Evolutionary conservation across 1,139 yeast species (phyloP), one percentile per base, ranked within the genome.

Genomic region (Kodamaea ohmeri): DNA sequence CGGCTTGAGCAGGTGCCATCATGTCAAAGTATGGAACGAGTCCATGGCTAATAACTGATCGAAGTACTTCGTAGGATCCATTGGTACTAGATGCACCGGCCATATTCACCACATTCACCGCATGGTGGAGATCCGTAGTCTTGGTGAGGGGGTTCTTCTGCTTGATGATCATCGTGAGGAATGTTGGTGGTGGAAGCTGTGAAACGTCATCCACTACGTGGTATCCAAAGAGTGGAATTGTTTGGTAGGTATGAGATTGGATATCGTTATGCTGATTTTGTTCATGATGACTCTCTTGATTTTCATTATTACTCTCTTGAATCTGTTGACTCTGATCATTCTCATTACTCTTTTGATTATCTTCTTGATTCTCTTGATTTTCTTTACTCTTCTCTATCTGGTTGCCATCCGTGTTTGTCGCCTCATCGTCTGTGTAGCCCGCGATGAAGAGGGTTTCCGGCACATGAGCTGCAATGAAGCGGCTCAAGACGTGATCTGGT

Each of bases 41-140:
- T 0, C 72, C 75, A 26, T 61, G 63, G 41, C 71, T 76, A 20
- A 88, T 59, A 32, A 88, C 61, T 0, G 78, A 63, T 47, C 80
- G 69, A n/a, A 88, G 53, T 22, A 73, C 71, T 40, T 83, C 86
- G 46, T 75, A 77, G 4, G 78, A 50, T 13, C 53, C 60, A 34
- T 50, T 52, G 19, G 50, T 3, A 42, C 43, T 50, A 35, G 46
- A 42, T 25, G 38, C 20, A 1, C 41, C 35, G 11, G 38, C 33
- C 20, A 40, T 36, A 38, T 43, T 31, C 26, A 31, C 22, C 19
- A 14, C 12, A 19, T 20, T 31, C 32, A 27, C 7, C 3, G 15
- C 13, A 6, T 11, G 7, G 26, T 31, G 34, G n/a, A 31, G 26
- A 19, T 31, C 25, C 19, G 16, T 6, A 11, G 8, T 15, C 4